A percentile compares a stretch with the other conserved stretches of the same genome.
phyloP scores from a whole-genome alignment of 768 basidiomycete species.

The Strobilomyces echinocephalus region DNA sequence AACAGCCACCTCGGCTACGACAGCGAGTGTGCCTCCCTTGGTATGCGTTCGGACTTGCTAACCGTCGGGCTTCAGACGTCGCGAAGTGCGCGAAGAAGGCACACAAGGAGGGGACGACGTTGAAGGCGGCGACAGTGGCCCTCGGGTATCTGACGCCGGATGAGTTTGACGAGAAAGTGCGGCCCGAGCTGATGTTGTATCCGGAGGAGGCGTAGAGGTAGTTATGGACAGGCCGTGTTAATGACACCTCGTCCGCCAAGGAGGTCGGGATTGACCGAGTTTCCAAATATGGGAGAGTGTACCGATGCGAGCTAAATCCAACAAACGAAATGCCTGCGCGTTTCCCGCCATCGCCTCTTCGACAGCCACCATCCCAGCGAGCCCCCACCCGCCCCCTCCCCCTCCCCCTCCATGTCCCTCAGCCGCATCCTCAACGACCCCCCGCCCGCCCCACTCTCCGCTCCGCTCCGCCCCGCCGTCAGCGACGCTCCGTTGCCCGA shows the following conservation, averaged over 20 bases:
- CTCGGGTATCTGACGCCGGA: slow-evolving; percentile 83
- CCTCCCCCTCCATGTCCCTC: slow-evolving; percentile 67
- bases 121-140: slow-evolving; percentile 90
- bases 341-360: slow-evolving; percentile 30
- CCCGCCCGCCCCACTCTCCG: slow-evolving; percentile 27
- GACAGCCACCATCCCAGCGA: slow-evolving; percentile 13
- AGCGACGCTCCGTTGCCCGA: slow-evolving; percentile 20
- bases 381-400: slow-evolving; percentile 7
- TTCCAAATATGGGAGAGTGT: slow-evolving; percentile 28
- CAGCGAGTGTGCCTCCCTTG: slow-evolving; percentile 54
- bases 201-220: slow-evolving; percentile 48
- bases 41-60: slow-evolving; percentile 4
- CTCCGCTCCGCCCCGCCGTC: slow-evolving; percentile 4
- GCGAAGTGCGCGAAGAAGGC: slow-evolving; percentile 99
- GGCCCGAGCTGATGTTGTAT: slow-evolving; percentile 85
- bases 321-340: slow-evolving; percentile 32
- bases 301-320: slow-evolving; percentile 34
- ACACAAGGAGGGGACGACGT: slow-evolving; percentile 95
- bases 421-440: slow-evolving; percentile 78
- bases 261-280: slow-evolving; percentile 20
- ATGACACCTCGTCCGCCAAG: neutral
- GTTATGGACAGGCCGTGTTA: neutral
- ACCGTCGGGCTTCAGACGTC: slow-evolving; percentile 57
- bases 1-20: slow-evolving; percentile 97
- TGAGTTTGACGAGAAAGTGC: slow-evolving; percentile 92